Evolutionary conservation across 1,284 basidiomycete species (phyloP), one percentile per base, ranked within the genome.

Genomic region (Coniferiporia sulphurascens): DNA sequence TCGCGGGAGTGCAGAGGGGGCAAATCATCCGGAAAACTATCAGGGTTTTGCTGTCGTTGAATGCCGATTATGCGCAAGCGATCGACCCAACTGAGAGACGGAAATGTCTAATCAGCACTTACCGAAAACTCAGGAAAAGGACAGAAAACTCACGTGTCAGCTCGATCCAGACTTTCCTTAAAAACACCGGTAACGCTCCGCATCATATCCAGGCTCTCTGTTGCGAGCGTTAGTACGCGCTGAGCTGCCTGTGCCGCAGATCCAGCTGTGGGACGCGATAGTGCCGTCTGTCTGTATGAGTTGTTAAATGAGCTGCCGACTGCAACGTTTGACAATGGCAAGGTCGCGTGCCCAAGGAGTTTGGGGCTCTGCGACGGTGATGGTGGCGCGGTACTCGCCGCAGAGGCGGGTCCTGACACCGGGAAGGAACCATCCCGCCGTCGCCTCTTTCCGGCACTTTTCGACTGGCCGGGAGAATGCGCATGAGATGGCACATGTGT

Each of bases 191-290:
- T 93, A 21, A 95, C 91, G 41, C 89, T 86, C 43, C 87, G 80
- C 76, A 96, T 85, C 87, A 95, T 95, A 69, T 95, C 93, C 70
- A 96, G 71, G 68, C 90, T 92, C 75, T 96, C 94, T 22, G 89
- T 91, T 17, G 93, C 92, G 9, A 96, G 83, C 9, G 87, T 86
- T 65, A 96, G 69, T 41, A 96, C 86, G 52, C 89, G 77, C 69
- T 91, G 88, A 9, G 93, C 91, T 13, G 93, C 89, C 27, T 84
- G 78, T 1, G 81, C 79, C 8, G 87, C 86, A 0, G 81, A 74
- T 48, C 79, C 74, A 3, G 80, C 80, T 1, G 83, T 81, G 10
- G 83, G 74, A 41, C 72, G 69, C 56, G 71, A 61, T 10, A 62
- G 58, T 8, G 60, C 59, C 48, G 51, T 46, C n/a, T 51, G 62